Base-by-base conservation (phyloP, 495 filamentous ascomycete genomes). In the Aspergillus taichungensis region DNA sequence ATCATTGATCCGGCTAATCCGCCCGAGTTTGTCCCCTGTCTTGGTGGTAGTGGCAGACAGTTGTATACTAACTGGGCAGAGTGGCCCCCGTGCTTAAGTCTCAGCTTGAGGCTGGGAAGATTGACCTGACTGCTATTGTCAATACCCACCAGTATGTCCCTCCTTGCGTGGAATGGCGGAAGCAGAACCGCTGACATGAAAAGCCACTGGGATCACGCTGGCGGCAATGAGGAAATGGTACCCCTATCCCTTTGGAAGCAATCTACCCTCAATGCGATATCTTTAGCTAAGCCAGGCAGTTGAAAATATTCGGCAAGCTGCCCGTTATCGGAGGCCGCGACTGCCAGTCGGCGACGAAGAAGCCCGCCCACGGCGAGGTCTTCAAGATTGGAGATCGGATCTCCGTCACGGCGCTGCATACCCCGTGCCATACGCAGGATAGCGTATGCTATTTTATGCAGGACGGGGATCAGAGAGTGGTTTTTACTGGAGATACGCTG, bases 351-450 rank as follows among this genome's bases (percentile, higher is more conserved):
- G 88, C 95, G 30, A 88, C 81, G 11, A 68, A 69, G 49, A 89
- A 83, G 0, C 88, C 89, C 1, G 63, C 64, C 2, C 77, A 97
- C 63, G 80, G 79, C 27, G 78, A 86, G 53, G 77, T 64, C 9
- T 96, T 96, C 73, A 84, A 78, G 52, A 80, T 97, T 46, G 92
- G 94, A 45, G 77, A 83, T 43, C 67, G 69, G 32, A 91, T 98
- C 55, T 75, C 75, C 2, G 88, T 96, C 42, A 92, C 79, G 56
- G 86, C 85, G n/a, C 66, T 97, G 18, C 84, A 97, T 66, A 98
- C 92, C 6, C 92, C 92, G 3, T 98, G 92, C 61, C 94, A 98
- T 61, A 98, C 92, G 3, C 92, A 96, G 64, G 92, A 98, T 63
- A 95, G 88, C 57, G 95, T 98, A 53, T 97, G 92, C 75, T 98